A percentile compares a stretch with the other conserved stretches of the same genome.
Evolutionary conservation across 495 filamentous ascomycete genomes (phyloP).

Genomic region (Hypoxylon trugodes): DNA sequence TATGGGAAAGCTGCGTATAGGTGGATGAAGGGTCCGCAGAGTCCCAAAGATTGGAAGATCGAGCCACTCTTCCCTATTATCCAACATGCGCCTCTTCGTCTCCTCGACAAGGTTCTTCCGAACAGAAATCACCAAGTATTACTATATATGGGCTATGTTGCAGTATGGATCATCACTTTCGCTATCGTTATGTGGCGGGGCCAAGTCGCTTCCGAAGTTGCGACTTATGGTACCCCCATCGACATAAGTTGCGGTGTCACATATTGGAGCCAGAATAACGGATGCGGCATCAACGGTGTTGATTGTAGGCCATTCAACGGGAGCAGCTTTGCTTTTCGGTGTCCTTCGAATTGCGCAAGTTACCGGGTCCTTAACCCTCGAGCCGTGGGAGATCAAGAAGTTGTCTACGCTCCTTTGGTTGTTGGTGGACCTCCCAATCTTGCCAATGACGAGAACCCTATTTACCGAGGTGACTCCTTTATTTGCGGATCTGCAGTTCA

Average conservation of each 20-base stretch:
- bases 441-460: slow-evolving; percentile 49
- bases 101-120: slow-evolving; percentile 71
- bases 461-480: slow-evolving; percentile 85
- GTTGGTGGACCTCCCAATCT: slow-evolving; percentile 74
- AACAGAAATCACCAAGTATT: slow-evolving; percentile 65
- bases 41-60: slow-evolving; percentile 70
- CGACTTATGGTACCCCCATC: slow-evolving; percentile 71
- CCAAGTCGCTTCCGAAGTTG: slow-evolving; percentile 68
- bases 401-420: slow-evolving; percentile 75
- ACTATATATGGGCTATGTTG: slow-evolving; percentile 68
- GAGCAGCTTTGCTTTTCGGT: slow-evolving; percentile 76
- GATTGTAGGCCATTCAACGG: slow-evolving; percentile 82
- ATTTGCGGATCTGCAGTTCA: slow-evolving; percentile 85
- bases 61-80: slow-evolving; percentile 71
- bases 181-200: slow-evolving; percentile 71
- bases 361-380: slow-evolving; percentile 73
- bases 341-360: slow-evolving; percentile 77
- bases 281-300: slow-evolving; percentile 81
- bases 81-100: slow-evolving; percentile 72
- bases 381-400: slow-evolving; percentile 75
- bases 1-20: slow-evolving; percentile 53
- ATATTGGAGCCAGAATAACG: slow-evolving; percentile 73
- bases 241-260: slow-evolving; percentile 72
- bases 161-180: slow-evolving; percentile 78
- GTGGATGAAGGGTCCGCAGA: slow-evolving; percentile 78